These are phyloP conservation scores for Pichia exigua DNA, from an alignment of 805 yeast species.

Conservation along the genomic window DNA sequence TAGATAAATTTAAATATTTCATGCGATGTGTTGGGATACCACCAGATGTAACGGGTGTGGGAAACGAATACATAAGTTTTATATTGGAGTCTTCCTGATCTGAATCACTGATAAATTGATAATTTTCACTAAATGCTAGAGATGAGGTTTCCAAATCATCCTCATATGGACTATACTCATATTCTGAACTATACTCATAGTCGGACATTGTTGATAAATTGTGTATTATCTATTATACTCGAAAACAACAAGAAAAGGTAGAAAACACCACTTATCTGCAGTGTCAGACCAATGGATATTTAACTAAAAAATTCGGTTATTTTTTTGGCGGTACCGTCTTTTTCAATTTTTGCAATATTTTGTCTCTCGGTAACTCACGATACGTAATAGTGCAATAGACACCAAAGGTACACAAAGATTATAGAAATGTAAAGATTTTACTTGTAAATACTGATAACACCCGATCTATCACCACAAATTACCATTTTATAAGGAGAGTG, in stretches of 20 bases:
- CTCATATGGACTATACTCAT: constrained; percentile 7
- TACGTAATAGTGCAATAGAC: too few relatives aligned
- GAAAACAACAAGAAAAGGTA: not conserved
- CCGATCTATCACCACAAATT: constrained; percentile 60
- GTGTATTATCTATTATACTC: not conserved
- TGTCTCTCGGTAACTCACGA: too few relatives aligned
- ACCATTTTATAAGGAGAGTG: constrained; percentile 38
- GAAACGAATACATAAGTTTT: constrained; percentile 15
- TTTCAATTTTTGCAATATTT: too few relatives aligned
- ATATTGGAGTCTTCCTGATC: not conserved
- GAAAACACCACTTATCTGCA: too few relatives aligned
- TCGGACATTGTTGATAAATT: constrained; percentile 5
- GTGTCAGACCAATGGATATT: too few relatives aligned
- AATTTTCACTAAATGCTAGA: constrained; percentile 18
- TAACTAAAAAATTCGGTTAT: too few relatives aligned
- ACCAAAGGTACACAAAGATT: too few relatives aligned
- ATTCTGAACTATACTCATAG: constrained; percentile 9
- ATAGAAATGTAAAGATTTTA: constrained; percentile 12
- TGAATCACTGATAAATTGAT: constrained; percentile 5
- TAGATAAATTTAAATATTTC: constrained; percentile 21
- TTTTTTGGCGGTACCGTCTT: too few relatives aligned
- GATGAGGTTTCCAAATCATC: constrained; percentile 1
- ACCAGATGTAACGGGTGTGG: constrained; percentile 13
- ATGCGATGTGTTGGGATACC: constrained; percentile 23
- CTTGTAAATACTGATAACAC: constrained; percentile 53